A percentile compares a stretch with the other conserved stretches of the same genome.
Conservation (phyloP, 1,284 basidiomycete genomes). For the Gomphus bonarii region DNA sequence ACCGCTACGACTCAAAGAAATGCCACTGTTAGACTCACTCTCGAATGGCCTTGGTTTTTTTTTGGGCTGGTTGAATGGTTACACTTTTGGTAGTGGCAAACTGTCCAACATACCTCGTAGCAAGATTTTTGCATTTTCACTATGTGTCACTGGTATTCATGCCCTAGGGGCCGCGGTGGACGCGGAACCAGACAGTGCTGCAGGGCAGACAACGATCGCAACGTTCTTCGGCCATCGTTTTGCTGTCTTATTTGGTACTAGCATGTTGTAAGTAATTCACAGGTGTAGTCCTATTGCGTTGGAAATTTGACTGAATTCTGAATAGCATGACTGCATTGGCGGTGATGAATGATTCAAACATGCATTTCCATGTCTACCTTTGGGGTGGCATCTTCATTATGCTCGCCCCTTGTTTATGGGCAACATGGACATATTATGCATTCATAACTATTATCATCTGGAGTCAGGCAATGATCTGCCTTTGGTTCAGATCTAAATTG, state of each 20-base stretch:
- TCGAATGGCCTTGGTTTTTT: constrained; percentile 19
- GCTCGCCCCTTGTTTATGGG: constrained; percentile 10
- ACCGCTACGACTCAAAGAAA: constrained; percentile 17
- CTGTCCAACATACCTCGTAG: constrained; percentile 2
- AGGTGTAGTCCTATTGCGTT: background rate
- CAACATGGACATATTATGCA: constrained; percentile 8
- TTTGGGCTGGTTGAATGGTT: constrained; percentile 17
- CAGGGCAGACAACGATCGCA: constrained; percentile 18
- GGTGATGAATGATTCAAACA: background rate
- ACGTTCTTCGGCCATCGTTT: constrained; percentile 15
- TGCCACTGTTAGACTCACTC: constrained; percentile 18
- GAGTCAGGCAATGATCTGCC: constrained; percentile 10
- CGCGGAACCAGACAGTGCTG: constrained; percentile 16
- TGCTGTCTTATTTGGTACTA: constrained; percentile 14
- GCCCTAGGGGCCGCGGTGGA: constrained; percentile 19
- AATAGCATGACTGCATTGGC: background rate
- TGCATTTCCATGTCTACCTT: constrained; percentile 10
- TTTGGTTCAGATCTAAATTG: constrained; percentile 12
- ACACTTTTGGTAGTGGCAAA: constrained; percentile 11
- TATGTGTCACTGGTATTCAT: constrained; percentile 17
- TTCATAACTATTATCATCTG: constrained; percentile 13
- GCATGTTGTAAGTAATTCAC: constrained; percentile 15
- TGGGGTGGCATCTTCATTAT: constrained; percentile 10
- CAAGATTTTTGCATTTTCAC: constrained; percentile 16
- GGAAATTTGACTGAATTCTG: background rate